Conservation (phyloP, 169 alveolate species). For the Prorocentrum cordatum region DNA sequence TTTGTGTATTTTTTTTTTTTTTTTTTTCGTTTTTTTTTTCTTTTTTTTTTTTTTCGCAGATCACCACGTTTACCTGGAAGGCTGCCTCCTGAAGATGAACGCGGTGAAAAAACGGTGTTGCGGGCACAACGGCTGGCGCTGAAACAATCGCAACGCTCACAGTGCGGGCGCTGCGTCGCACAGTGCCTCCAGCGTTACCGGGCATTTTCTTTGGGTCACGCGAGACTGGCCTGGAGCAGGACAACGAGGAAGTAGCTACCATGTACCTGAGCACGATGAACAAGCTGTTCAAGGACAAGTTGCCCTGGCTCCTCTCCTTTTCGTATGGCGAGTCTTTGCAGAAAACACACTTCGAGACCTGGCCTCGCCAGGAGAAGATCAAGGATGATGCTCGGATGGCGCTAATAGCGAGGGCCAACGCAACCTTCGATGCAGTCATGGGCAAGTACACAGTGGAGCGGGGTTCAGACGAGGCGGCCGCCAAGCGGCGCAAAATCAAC, state of each 20-base stretch:
- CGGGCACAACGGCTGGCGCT: slow-evolving; percentile 81
- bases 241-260: slow-evolving; percentile 97
- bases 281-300: slow-evolving; percentile 69
- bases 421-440: slow-evolving; percentile 90
- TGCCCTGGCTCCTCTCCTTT: slow-evolving; percentile 94
- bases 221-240: slow-evolving; percentile 94
- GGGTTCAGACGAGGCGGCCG: no score
- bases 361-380: slow-evolving; percentile 92
- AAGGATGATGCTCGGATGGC: slow-evolving; percentile 90
- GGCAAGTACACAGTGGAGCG: slow-evolving; percentile 85
- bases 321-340: slow-evolving; percentile 98
- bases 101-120: slow-evolving; percentile 96
- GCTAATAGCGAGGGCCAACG: slow-evolving; percentile 89
- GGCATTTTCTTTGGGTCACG: slow-evolving; percentile 96
- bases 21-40: no score
- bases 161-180: slow-evolving; percentile 88
- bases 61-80: slow-evolving; percentile 91
- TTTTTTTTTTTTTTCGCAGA: no score
- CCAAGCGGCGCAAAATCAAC: no score
- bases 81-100: slow-evolving; percentile 94
- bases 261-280: slow-evolving; percentile 91
- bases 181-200: slow-evolving; percentile 74
- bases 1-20: no score
- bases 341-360: slow-evolving; percentile 88
- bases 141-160: slow-evolving; percentile 91